These are phyloP conservation scores for Ogataea methylovora DNA, from an alignment of 805 yeast genomes.

Conservation along the genomic window DNA sequence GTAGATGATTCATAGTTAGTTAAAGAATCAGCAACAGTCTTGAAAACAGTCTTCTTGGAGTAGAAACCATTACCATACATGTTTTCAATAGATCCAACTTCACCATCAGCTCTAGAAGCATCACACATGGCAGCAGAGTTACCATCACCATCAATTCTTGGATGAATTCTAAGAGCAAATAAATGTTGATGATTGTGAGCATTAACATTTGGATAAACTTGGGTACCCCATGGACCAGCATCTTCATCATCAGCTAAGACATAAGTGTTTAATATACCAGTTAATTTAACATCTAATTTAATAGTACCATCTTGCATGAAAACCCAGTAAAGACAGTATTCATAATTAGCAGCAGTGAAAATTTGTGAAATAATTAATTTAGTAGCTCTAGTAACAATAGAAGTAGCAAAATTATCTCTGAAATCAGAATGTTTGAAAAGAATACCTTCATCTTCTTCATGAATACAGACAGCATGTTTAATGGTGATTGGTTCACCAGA, in stretches of 20 bases:
- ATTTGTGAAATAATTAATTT: conserved; percentile 70
- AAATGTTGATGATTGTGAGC: conserved; percentile 87
- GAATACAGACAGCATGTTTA: conserved; percentile 75
- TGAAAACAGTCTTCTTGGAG: conserved; percentile 57
- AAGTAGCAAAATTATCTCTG: conserved; percentile 71
- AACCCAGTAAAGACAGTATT: conserved; percentile 77
- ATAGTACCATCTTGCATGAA: conserved; percentile 81
- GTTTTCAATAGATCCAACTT: conserved; percentile 62
- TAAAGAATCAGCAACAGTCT: conserved; percentile 59
- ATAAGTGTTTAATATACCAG: conserved; percentile 78
- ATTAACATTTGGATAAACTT: conserved; percentile 71
- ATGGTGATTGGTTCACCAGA: conserved; percentile 63
- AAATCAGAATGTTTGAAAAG: conserved; percentile 78
- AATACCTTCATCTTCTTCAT: conserved; percentile 80
- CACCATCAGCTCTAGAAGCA: conserved; percentile 50
- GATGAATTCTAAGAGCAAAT: conserved; percentile 71
- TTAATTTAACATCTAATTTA: conserved; percentile 69
- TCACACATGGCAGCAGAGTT: conserved; percentile 68
- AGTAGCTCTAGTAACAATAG: conserved; percentile 69
- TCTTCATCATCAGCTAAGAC: conserved; percentile 57
- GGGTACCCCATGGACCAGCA: conserved; percentile 71
- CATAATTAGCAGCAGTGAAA: conserved; percentile 83
- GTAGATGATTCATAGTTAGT: conserved; percentile 55
- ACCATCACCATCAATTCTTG: conserved; percentile 74
- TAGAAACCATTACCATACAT: conserved; percentile 74